These are phyloP conservation scores for Chaetomidium leptoderma DNA, from an alignment of 495 filamentous ascomycete genomes.

Conservation along the genomic window DNA sequence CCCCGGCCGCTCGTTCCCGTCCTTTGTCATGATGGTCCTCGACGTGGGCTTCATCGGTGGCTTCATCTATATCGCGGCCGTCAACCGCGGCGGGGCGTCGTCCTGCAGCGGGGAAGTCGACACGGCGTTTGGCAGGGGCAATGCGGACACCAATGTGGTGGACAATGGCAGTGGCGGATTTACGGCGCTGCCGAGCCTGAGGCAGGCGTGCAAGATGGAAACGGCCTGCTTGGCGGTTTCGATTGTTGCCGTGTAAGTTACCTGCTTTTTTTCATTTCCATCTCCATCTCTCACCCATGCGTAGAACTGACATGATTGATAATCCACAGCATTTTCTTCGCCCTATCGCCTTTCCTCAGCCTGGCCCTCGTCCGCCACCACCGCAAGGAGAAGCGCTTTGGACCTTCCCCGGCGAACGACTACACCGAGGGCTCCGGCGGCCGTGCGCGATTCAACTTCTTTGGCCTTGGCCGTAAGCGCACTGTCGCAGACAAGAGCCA, in stretches of 20 bases:
- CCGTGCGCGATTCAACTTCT: slow-evolving; percentile 29
- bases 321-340: slow-evolving; percentile 57
- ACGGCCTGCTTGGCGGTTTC: slow-evolving; percentile 71
- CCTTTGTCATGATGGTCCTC: slow-evolving; percentile 64
- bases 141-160: slow-evolving; percentile 39
- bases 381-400: slow-evolving; percentile 67
- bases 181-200: slow-evolving; percentile 45
- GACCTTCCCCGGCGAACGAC: slow-evolving; percentile 61
- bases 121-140: slow-evolving; percentile 63
- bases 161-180: slow-evolving; percentile 37
- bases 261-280: neutral
- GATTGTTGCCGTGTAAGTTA: slow-evolving; percentile 69
- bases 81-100: slow-evolving; percentile 59
- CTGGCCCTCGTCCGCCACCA: slow-evolving; percentile 62
- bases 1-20: slow-evolving; percentile 61
- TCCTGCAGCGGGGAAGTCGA: slow-evolving; percentile 58
- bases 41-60: slow-evolving; percentile 55
- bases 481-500: neutral
- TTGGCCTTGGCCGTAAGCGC: slow-evolving; percentile 26
- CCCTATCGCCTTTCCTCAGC: slow-evolving; percentile 61
- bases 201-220: slow-evolving; percentile 63
- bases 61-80: slow-evolving; percentile 58
- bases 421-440: slow-evolving; percentile 53
- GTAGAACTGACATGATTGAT: slow-evolving; percentile 9
- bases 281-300: neutral